Conservation (phyloP, 1,139 yeast species). For the Dujonia santamariae region DNA sequence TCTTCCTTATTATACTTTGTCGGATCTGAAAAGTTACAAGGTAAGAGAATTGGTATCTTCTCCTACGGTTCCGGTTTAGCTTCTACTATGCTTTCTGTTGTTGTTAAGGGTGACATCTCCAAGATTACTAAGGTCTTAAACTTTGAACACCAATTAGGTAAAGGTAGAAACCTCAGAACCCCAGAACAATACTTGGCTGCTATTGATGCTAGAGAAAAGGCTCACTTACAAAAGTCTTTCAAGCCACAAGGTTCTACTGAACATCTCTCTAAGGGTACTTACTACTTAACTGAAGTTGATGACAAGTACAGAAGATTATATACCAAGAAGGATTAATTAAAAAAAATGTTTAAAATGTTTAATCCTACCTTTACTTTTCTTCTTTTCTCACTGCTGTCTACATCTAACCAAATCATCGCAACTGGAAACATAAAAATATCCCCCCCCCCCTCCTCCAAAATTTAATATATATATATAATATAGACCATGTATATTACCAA, state of each 20-base stretch:
- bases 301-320: constrained; percentile 87
- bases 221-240: constrained; percentile 77
- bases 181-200: constrained; percentile 84
- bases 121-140: constrained; percentile 63
- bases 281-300: constrained; percentile 80
- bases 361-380: neutral
- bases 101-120: constrained; percentile 78
- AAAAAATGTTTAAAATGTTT: no score
- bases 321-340: constrained; percentile 59
- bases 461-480: no score
- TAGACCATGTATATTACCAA: no score
- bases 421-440: no score
- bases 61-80: constrained; percentile 99
- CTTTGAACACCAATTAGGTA: constrained; percentile 63
- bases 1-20: constrained; percentile 77
- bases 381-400: neutral
- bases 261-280: constrained; percentile 68
- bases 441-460: no score
- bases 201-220: constrained; percentile 81
- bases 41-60: constrained; percentile 86
- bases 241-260: constrained; percentile 79
- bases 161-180: constrained; percentile 60
- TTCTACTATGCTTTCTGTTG: constrained; percentile 78
- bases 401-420: no score
- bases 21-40: constrained; percentile 69